These are phyloP conservation scores for Suillus placidus DNA, from an alignment of 768 basidiomycete genomes.

Conservation along the genomic window DNA sequence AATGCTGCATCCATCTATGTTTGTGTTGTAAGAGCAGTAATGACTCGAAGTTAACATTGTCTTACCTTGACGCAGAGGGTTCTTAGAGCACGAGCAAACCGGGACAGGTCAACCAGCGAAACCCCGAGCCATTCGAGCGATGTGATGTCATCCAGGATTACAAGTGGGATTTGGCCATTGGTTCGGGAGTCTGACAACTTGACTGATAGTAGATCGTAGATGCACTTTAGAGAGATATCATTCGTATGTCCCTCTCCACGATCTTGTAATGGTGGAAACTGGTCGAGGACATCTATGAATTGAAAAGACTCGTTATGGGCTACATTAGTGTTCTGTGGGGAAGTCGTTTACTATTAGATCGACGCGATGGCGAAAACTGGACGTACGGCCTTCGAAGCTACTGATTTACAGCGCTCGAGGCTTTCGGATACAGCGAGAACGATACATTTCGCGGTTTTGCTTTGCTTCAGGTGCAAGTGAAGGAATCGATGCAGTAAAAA, in stretches of 20 bases:
- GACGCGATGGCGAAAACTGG: background rate
- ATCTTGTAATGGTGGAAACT: slow-evolving; percentile 29
- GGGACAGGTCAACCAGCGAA: slow-evolving; percentile 49
- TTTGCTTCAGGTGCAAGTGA: slow-evolving; percentile 51
- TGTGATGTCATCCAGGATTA: slow-evolving; percentile 74
- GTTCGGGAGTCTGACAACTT: slow-evolving; percentile 21
- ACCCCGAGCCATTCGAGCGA: slow-evolving; percentile 75
- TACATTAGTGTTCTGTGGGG: slow-evolving; percentile 36
- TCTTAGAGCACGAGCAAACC: slow-evolving; percentile 62
- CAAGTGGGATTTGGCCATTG: slow-evolving; percentile 34
- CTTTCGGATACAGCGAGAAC: slow-evolving; percentile 63
- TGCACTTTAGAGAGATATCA: slow-evolving; percentile 28
- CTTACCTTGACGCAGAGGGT: slow-evolving; percentile 58
- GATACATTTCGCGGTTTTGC: slow-evolving; percentile 40
- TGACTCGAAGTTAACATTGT: background rate
- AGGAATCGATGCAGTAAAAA: slow-evolving; percentile 67
- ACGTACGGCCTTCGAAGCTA: slow-evolving; percentile 66
- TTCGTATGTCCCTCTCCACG: slow-evolving; percentile 14
- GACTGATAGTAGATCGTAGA: slow-evolving; percentile 41
- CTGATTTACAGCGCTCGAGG: slow-evolving; percentile 60
- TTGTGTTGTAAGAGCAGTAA: background rate
- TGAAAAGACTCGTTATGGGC: slow-evolving; percentile 43
- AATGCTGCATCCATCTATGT: slow-evolving; percentile 56
- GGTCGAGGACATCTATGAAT: slow-evolving; percentile 56
- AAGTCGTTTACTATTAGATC: slow-evolving; percentile 13